phyloP scores from a whole-genome alignment of 2,329 filamentous ascomycete genomes.

The Daldinia sp. region DNA sequence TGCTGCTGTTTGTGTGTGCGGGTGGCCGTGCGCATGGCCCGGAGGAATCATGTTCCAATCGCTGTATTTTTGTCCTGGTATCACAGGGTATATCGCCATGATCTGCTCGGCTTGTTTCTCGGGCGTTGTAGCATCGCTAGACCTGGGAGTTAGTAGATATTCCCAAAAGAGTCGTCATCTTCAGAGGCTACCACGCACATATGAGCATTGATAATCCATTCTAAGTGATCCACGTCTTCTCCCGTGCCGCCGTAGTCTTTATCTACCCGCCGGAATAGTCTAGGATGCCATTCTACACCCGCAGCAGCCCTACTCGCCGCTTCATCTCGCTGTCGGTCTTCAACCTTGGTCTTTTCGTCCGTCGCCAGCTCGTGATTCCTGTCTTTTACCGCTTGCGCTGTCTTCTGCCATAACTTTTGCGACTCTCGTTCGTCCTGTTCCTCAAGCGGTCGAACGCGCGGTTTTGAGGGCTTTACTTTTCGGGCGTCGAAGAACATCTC shows the following conservation, averaged over 20 bases:
- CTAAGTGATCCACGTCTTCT: conserved; percentile 87
- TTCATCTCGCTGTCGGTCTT: conserved; percentile 91
- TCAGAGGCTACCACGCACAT: conserved; percentile 68
- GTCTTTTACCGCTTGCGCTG: conserved; percentile 83
- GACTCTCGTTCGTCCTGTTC: conserved; percentile 94
- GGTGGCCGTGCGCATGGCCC: conserved; percentile 46
- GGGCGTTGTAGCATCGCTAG: conserved; percentile 70
- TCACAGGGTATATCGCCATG: conserved; percentile 84
- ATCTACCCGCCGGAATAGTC: conserved; percentile 82
- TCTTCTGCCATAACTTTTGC: conserved; percentile 86
- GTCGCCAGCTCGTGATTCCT: conserved; percentile 91
- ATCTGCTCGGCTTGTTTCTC: conserved; percentile 84
- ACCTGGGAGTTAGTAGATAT: conserved; percentile 33
- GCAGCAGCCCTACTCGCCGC: conserved; percentile 83
- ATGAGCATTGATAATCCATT: conserved; percentile 92
- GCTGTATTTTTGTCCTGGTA: conserved; percentile 77
- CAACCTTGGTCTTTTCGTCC: conserved; percentile 95
- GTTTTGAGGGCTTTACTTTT: conserved; percentile 79
- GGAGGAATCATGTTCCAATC: conserved; percentile 69
- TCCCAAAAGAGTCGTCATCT: not conserved
- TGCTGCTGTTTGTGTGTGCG: not conserved
- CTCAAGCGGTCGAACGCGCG: conserved; percentile 78
- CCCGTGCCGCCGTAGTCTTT: conserved; percentile 78
- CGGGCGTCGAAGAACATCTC: conserved; percentile 90
- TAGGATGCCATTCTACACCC: conserved; percentile 87